A percentile compares a stretch with the other conserved stretches of the same genome.
Evolutionary conservation across 805 yeast genomes (phyloP).

Genomic region (Candida golubevii): DNA sequence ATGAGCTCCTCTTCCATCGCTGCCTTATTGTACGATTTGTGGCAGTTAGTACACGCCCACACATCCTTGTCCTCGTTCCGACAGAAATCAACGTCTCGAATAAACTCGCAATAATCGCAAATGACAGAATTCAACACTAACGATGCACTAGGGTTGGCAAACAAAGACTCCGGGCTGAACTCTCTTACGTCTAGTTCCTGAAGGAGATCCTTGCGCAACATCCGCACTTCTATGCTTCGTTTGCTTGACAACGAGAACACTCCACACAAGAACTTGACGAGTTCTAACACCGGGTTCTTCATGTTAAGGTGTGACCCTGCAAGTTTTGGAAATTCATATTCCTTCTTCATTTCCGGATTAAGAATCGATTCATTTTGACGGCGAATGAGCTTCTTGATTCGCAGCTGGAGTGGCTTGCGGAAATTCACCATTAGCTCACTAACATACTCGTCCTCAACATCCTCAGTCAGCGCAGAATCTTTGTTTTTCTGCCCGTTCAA

Average conservation of each 20-base stretch:
- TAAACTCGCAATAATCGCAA: conserved; percentile 75
- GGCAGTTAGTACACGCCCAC: conserved; percentile 68
- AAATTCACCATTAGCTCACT: conserved; percentile 53
- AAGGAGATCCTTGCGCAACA: conserved; percentile 70
- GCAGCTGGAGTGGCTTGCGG: conserved; percentile 58
- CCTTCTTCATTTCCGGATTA: conserved; percentile 57
- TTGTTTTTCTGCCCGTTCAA: conserved; percentile 40
- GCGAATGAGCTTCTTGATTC: conserved; percentile 60
- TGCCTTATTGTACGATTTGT: conserved; percentile 56
- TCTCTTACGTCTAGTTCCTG: conserved; percentile 76
- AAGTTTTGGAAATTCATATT: conserved; percentile 67
- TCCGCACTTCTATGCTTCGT: conserved; percentile 66
- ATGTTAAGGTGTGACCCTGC: conserved; percentile 66
- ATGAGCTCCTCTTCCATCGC: conserved; percentile 77
- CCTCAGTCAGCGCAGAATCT: conserved; percentile 27
- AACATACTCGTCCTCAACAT: conserved; percentile 31
- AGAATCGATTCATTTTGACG: conserved; percentile 71
- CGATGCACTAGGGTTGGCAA: conserved; percentile 70
- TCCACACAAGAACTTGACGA: conserved; percentile 72
- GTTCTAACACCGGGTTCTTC: conserved; percentile 72
- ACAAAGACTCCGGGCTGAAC: conserved; percentile 70
- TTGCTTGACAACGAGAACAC: conserved; percentile 63
- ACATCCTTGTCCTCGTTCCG: conserved; percentile 50
- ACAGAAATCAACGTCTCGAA: conserved; percentile 79
- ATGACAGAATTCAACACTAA: conserved; percentile 62